Base-by-base conservation (phyloP, 345 rosid species). In the Firmiana major region DNA sequence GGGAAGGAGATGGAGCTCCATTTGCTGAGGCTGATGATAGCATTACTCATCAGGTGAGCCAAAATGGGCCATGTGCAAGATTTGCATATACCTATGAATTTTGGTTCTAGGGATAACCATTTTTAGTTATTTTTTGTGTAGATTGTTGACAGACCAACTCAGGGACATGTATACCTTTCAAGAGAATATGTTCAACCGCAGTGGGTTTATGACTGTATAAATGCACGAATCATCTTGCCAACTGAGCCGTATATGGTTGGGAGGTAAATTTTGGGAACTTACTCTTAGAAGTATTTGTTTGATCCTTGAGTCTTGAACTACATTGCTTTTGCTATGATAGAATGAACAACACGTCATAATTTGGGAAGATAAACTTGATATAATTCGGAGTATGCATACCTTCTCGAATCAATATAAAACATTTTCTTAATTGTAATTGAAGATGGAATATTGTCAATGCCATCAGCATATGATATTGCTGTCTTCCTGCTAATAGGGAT, bases 1-100 rank as follows among this genome's bases (percentile, higher is more conserved):
- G 99, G 99, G 98, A 92, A 68, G 97, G 99, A 62, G 97, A 90
- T 71, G 99, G 90, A 21, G 97, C 98, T 28, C 98, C 98, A 9
- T 95, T 88, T 54, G 75, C 70, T 58, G 97, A 93, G 79, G 81
- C 87, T 78, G 97, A 95, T 80, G 91, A 89, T 78, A 88, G 90
- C 86, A 93, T 93, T 63, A 90, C 98, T 80, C 89, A 93, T 84
- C 99, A 93, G 93, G 99, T 95, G 83, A 75, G 84, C 80, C 73
- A 19, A 63, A 63, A 78, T 43, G 21, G 34, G 13, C 58, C 16
- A 6, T 31, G 3, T 53, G 4, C 68, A 9, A 75, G 45, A 31
- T 46, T 68, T 57, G 16, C 72, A 57, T 17, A 28, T 12, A 24
- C 3, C 31, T 6, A 22, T 45, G 34, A 31, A 38, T 15, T 24